These are phyloP conservation scores for Colletotrichum cordylinicola DNA, from an alignment of 2,329 filamentous ascomycete species.

Conservation along the genomic window DNA sequence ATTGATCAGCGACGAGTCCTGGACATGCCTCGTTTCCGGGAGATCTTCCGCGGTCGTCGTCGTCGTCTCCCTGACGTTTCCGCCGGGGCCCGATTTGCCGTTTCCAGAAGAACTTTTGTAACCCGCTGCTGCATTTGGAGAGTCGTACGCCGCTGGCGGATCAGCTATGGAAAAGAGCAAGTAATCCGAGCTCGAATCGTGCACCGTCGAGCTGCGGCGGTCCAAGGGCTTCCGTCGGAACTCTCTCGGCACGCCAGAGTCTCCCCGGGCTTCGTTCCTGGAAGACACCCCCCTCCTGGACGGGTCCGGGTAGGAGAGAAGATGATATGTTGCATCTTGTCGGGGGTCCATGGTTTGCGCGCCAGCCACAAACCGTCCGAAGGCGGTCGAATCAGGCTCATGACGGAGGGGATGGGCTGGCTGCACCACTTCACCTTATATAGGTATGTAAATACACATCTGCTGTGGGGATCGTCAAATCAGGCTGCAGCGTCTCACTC, in stretches of 20 bases:
- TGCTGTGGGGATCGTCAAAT: background rate
- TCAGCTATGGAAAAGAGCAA: background rate
- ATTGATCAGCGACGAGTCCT: background rate
- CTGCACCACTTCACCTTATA: too few relatives aligned
- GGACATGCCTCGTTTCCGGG: background rate
- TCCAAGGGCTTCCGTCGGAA: background rate
- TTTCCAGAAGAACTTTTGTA: rapidly evolving
- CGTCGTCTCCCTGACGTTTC: background rate
- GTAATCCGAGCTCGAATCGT: background rate
- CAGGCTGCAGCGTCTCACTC: background rate
- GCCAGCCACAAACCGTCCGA: background rate
- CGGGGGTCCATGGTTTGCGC: background rate
- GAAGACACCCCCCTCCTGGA: background rate
- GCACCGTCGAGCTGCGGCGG: background rate
- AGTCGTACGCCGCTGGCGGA: too few relatives aligned
- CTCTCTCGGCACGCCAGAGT: background rate
- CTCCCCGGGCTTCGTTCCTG: background rate
- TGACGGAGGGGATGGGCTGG: too few relatives aligned
- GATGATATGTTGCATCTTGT: background rate
- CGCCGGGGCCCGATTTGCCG: background rate
- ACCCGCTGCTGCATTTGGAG: background rate
- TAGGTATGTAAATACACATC: background rate
- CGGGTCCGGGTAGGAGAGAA: background rate
- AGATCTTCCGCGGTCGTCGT: background rate
- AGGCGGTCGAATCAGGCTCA: background rate